Conservation (phyloP, 306 rosid genomes). For the Prunus padus region DNA sequence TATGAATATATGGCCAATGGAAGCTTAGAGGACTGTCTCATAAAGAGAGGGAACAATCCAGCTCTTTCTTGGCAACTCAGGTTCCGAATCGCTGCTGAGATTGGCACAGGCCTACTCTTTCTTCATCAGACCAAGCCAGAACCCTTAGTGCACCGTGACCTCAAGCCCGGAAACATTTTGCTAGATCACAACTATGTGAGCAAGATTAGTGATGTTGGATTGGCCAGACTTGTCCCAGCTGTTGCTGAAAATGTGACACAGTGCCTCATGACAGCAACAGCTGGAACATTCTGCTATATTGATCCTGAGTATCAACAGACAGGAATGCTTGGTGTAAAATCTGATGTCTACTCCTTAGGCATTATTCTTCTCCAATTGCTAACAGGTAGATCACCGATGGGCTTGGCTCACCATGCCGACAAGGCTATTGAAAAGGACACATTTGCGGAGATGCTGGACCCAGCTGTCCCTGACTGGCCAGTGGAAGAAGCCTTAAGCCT, state of each 20-base stretch:
- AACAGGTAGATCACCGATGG: slow-evolving; percentile 80
- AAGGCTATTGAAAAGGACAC: slow-evolving; percentile 50
- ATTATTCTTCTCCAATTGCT: slow-evolving; percentile 68
- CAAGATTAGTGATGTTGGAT: slow-evolving; percentile 85
- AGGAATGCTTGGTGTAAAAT: slow-evolving; percentile 91
- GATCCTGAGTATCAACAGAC: slow-evolving; percentile 97
- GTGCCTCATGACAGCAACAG: slow-evolving; percentile 70
- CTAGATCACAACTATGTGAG: slow-evolving; percentile 73
- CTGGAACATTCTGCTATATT: slow-evolving; percentile 95
- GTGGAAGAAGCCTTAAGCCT: slow-evolving; percentile 45
- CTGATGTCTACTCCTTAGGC: slow-evolving; percentile 90
- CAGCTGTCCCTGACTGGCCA: slow-evolving; percentile 73
- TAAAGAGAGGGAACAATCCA: slow-evolving; percentile 40
- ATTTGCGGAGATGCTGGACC: slow-evolving; percentile 56
- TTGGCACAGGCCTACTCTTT: slow-evolving; percentile 78
- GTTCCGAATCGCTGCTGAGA: slow-evolving; percentile 76
- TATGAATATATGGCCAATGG: slow-evolving; percentile 95
- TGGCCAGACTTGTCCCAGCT: slow-evolving; percentile 85
- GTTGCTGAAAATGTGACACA: slow-evolving; percentile 82
- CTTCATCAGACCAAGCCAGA: slow-evolving; percentile 97
- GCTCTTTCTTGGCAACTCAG: slow-evolving; percentile 68
- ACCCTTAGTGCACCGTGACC: slow-evolving; percentile 92
- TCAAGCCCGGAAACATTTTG: slow-evolving; percentile 85
- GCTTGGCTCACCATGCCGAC: slow-evolving; percentile 56
- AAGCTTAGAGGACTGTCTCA: slow-evolving; percentile 77